phyloP scores from a whole-genome alignment of 768 basidiomycete species.

The Xerocomus brunneocitrinus region DNA sequence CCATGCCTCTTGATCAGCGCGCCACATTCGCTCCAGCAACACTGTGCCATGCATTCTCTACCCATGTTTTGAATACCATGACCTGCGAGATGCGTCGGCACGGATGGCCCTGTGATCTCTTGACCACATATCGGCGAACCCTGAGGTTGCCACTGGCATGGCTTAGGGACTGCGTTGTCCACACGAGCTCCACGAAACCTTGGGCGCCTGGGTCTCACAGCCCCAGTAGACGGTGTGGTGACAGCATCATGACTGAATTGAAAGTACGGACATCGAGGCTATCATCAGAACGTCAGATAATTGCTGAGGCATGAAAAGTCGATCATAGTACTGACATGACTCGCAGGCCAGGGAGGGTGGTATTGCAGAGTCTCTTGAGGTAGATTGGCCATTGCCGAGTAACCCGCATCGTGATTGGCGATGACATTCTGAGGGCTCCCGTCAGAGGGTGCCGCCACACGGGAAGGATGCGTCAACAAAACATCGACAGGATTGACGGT shows the following conservation, averaged over 20 bases:
- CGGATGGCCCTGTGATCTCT: not conserved
- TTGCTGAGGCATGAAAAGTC: not conserved
- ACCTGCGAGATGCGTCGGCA: slow-evolving; percentile 7
- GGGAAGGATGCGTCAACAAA: not conserved
- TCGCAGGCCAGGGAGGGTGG: not conserved
- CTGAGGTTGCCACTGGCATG: not conserved
- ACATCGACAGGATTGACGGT: slow-evolving; percentile 1
- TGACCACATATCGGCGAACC: slow-evolving; percentile 2
- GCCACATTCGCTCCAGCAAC: slow-evolving; percentile 10
- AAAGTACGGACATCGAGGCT: not conserved
- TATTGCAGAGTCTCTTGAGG: not conserved
- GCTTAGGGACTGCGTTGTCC: no score
- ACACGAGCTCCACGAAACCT: not conserved
- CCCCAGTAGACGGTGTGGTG: not conserved
- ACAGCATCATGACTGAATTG: no score
- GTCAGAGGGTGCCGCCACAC: not conserved
- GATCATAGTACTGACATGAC: slow-evolving; percentile 5
- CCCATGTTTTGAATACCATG: slow-evolving; percentile 10
- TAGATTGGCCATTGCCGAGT: no score
- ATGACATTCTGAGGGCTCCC: no score
- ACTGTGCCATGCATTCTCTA: not conserved
- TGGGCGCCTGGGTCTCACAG: not conserved
- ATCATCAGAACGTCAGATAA: not conserved
- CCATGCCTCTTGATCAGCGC: not conserved
- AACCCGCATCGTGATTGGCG: not conserved